Conservation (phyloP, 345 rosid genomes). For the Camelina sativa region DNA sequence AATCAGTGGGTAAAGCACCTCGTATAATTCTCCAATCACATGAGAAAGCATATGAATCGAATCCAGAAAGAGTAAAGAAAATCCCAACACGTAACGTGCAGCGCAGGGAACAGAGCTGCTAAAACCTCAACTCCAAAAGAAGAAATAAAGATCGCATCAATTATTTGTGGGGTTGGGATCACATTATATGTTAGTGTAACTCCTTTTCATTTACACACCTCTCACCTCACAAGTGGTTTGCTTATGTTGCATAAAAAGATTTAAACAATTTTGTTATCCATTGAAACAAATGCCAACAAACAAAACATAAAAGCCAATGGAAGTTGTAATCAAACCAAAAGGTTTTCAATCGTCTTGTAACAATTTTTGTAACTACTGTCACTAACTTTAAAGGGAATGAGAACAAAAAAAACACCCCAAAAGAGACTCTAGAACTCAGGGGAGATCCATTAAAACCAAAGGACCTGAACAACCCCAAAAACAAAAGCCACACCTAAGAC, state of each 20-base stretch:
- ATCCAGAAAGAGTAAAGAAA: background rate
- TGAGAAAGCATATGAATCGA: background rate
- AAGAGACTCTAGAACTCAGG: constrained; percentile 28
- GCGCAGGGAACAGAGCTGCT: constrained; percentile 20
- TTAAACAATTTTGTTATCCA: background rate
- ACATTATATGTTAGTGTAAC: constrained; percentile 24
- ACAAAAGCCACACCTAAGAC: constrained; percentile 22
- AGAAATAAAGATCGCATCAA: constrained; percentile 24
- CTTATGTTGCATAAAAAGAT: background rate
- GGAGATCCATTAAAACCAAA: constrained; percentile 43
- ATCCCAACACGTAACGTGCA: constrained; percentile 8
- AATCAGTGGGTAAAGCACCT: constrained; percentile 5
- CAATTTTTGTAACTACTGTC: constrained; percentile 22
- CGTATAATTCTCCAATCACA: background rate
- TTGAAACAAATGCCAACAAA: constrained; percentile 25
- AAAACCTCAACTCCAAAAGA: constrained; percentile 4
- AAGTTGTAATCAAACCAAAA: constrained; percentile 24
- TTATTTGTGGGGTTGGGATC: constrained; percentile 9
- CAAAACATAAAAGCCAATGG: background rate
- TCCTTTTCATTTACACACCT: background rate
- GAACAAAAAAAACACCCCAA: background rate
- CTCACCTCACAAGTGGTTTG: constrained; percentile 21
- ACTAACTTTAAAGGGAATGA: constrained; percentile 27
- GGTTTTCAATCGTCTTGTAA: constrained; percentile 36
- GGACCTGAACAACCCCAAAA: constrained; percentile 35